Conservation (phyloP, 1,139 yeast species). For the Blastobotrys persicus region DNA sequence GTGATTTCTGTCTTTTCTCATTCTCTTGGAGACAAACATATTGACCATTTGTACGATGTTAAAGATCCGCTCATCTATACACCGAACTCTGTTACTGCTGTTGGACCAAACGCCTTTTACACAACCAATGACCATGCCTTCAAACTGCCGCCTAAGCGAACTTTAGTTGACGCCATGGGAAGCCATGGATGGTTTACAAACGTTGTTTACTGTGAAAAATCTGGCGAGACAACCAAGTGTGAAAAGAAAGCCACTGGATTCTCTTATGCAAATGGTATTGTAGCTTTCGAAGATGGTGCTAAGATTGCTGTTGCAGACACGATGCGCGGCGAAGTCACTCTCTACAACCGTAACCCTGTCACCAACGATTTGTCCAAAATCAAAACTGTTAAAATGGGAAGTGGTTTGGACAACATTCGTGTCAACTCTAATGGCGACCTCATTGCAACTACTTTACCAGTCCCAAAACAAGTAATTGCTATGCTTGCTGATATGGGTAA, state of each 20-base stretch:
- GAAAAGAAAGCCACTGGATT: constrained; percentile 12
- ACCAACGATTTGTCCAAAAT: constrained; percentile 9
- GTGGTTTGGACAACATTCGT: constrained; percentile 21
- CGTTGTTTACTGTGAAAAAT: constrained; percentile 3
- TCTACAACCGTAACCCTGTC: constrained; percentile 14
- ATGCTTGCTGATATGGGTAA: constrained; percentile 12
- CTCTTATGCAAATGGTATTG: constrained; percentile 21
- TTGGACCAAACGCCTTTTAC: constrained; percentile 18
- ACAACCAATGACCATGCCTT: constrained; percentile 23
- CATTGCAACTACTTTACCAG: constrained; percentile 21
- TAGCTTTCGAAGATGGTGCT: constrained; percentile 10
- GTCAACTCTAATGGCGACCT: constrained; percentile 21
- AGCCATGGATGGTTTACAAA: constrained; percentile 16
- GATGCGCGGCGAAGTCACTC: constrained; percentile 14
- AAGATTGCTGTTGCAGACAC: constrained; percentile 19
- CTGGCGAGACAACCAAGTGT: constrained; percentile 14
- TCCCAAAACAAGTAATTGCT: constrained; percentile 8
- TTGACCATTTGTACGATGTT: constrained; percentile 17
- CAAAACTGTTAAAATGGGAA: constrained; percentile 11
- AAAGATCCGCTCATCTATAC: constrained; percentile 15
- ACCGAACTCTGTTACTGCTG: constrained; percentile 22
- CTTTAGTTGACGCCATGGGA: constrained; percentile 13
- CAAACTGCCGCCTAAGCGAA: constrained; percentile 10
- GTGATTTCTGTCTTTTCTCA: constrained; percentile 23
- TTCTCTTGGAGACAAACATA: constrained; percentile 12